Evolutionary conservation across 1,139 yeast species (phyloP), one percentile per base, ranked within the genome.

Genomic region (Meyerozyma athensensis): DNA sequence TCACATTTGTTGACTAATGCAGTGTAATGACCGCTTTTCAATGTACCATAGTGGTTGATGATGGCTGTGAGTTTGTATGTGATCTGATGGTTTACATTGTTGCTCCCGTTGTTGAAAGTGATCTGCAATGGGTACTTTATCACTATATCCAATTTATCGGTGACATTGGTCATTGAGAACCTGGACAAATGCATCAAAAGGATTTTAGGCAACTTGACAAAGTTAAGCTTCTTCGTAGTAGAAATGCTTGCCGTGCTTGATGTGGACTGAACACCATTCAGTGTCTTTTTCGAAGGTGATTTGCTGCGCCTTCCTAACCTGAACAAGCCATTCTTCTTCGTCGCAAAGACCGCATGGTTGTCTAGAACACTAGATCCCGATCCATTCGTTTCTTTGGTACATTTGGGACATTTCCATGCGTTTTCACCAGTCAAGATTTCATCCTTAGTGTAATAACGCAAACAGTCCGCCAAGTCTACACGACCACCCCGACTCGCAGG

Each of bases 361-460:
- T 66, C 72, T 26, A 65, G 52, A 2, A 53, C 48, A 38, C 44
- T 42, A 7, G 34, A 23, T 30, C 39, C 38, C 14, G 34, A 42
- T 4, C 23, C 38, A 8, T 32, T 38, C 7, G 26, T 34, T 7
- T 35, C 28, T 33, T 66, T 63, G 33, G 72, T 66, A 61, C 94
- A 84, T 39, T 72, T 71, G 2, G 92, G 86, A 60, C 94, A 84
- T 43, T 76, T 70, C 94, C 94, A 84, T 7, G 86, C 83, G 56
- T 84, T 81, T 21, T 82, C 89, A 13, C 85, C 87, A 8, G 77
- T 72, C 37, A 84, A 59, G 1, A 79, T 58, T 55, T 84, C 94
- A 42, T 83, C 86, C 43, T 74, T 74, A 1, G 84, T 80, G 53
- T 79, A 83, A 54, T 80, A 72, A 33, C 74, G 67, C 39, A 84